Conservation (phyloP, 805 yeast species). For the Suhomyces kilbournensis region DNA sequence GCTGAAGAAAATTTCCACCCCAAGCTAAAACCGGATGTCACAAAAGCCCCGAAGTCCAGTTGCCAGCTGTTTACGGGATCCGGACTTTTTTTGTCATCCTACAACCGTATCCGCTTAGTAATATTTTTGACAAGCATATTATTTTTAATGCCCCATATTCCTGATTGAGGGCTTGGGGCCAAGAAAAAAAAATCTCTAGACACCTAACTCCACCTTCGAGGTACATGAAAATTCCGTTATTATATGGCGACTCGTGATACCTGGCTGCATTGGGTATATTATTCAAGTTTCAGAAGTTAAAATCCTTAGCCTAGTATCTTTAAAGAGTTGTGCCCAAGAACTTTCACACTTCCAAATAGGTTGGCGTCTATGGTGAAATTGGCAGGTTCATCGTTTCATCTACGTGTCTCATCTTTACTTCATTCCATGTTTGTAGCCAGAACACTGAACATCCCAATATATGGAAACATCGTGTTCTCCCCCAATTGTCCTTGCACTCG, state of each 20-base stretch:
- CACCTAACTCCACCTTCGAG: not conserved
- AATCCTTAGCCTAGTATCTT: not conserved
- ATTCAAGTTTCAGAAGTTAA: not conserved
- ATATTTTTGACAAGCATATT: not conserved
- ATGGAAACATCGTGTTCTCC: not conserved
- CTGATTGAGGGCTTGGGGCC: not conserved
- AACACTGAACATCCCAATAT: not conserved
- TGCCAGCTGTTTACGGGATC: not conserved
- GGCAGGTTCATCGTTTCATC: not conserved
- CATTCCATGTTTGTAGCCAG: not conserved
- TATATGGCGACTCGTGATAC: not conserved
- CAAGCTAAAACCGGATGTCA: not conserved
- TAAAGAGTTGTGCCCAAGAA: not conserved
- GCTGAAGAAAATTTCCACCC: not conserved
- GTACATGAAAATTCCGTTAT: not conserved
- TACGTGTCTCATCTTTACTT: not conserved
- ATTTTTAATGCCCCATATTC: not conserved
- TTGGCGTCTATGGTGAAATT: not conserved
- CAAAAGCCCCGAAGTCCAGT: not conserved
- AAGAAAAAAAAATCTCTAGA: not conserved
- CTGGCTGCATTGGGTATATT: not conserved
- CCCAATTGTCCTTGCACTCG: not conserved
- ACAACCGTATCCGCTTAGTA: not conserved
- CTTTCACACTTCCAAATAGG: not conserved
- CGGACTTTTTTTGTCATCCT: not conserved